A percentile compares a stretch with the other conserved stretches of the same genome.
phyloP scores from a whole-genome alignment of 148 eudicot species.

The Fagopyrum tataricum region DNA sequence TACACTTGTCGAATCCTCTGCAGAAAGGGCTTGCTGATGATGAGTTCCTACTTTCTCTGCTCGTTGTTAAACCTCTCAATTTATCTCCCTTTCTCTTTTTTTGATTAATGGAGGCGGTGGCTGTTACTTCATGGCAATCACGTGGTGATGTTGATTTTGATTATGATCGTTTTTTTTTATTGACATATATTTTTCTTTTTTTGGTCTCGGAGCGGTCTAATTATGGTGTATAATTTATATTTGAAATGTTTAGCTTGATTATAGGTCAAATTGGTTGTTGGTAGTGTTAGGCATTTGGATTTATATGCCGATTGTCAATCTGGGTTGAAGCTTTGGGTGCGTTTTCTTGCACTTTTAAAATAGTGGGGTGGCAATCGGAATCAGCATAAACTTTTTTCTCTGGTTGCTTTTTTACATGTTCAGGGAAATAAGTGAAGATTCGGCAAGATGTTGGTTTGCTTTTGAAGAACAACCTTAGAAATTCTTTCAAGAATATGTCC shows the following conservation, averaged over 20 bases:
- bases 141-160: conserved; percentile 19
- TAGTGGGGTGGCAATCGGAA: background rate
- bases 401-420: background rate
- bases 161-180: background rate
- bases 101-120: conserved; percentile 23
- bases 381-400: background rate
- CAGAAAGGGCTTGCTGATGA: no score
- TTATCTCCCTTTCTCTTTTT: background rate
- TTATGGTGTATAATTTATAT: background rate
- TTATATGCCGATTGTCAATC: background rate
- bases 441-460: conserved; percentile 98
- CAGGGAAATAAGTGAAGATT: conserved; percentile 72
- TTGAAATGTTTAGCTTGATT: conserved; percentile 1
- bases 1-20: no score
- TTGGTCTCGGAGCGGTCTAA: conserved; percentile 3
- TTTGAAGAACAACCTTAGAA: conserved; percentile 81
- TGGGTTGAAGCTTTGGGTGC: background rate
- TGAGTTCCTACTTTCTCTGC: background rate
- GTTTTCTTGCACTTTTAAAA: background rate
- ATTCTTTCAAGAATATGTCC: conserved; percentile 54
- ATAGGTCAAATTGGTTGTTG: conserved; percentile 2
- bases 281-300: background rate
- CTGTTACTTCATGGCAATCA: conserved; percentile 59
- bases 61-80: background rate
- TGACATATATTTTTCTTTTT: background rate